phyloP scores from a whole-genome alignment of 345 rosid genomes.

The Hevea brasiliensis region DNA sequence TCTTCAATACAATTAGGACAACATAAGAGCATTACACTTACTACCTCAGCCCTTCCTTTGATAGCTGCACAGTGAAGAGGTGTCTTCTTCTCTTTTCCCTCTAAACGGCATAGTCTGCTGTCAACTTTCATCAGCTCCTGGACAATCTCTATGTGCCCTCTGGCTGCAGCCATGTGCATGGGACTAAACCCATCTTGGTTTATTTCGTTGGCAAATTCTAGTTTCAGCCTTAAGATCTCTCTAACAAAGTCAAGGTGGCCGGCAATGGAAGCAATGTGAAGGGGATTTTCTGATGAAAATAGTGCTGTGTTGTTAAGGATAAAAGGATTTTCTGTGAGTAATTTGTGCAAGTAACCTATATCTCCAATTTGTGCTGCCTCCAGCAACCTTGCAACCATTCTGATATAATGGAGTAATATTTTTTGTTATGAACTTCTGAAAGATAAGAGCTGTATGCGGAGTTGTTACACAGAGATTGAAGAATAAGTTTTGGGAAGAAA shows the following conservation, averaged over 20 bases:
- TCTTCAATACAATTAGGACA: constrained; percentile 16
- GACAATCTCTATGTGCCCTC: constrained; percentile 8
- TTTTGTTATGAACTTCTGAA: too few species aligned
- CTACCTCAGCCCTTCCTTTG: constrained; percentile 14
- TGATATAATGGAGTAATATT: not conserved
- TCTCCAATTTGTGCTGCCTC: constrained; percentile 28
- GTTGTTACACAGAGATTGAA: not conserved
- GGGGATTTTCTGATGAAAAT: constrained; percentile 25
- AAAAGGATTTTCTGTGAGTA: constrained; percentile 28
- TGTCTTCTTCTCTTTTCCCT: constrained; percentile 4
- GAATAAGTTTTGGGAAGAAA: not conserved
- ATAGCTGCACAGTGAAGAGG: constrained; percentile 18
- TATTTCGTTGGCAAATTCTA: constrained; percentile 3
- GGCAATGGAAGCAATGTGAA: constrained; percentile 23
- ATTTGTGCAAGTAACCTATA: constrained; percentile 12
- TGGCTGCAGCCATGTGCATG: constrained; percentile 14
- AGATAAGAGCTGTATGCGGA: not conserved
- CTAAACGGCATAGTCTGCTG: constrained; percentile 3
- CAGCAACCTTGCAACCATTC: constrained; percentile 26
- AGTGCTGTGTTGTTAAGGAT: constrained; percentile 17
- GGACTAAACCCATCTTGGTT: constrained; percentile 17
- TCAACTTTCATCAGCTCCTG: constrained; percentile 7
- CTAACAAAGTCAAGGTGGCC: constrained; percentile 16
- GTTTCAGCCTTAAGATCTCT: constrained; percentile 7
- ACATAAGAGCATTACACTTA: constrained; percentile 5